Evolutionary conservation across 2,329 filamentous ascomycete genomes (phyloP).

Genomic region (Pezicula radicicola): DNA sequence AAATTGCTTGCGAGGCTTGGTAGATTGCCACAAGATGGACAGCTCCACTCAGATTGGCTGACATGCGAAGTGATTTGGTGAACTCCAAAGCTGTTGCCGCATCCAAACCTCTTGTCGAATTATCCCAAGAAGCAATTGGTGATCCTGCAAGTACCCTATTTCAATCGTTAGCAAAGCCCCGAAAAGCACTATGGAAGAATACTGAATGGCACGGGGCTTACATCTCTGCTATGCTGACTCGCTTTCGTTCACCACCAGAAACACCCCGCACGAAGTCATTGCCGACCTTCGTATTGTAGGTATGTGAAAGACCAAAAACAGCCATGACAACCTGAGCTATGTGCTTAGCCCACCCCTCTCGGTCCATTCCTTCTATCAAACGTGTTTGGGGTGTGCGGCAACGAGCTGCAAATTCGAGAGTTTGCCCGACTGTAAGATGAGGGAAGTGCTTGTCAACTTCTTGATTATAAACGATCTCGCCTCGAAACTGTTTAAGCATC

Average conservation of each 20-base stretch:
- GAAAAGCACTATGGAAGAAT: too few relatives aligned
- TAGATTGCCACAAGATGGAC: constrained; percentile 69
- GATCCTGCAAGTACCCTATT: constrained; percentile 63
- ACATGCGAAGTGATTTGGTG: constrained; percentile 61
- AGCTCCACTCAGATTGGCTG: constrained; percentile 62
- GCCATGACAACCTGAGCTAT: constrained; percentile 61
- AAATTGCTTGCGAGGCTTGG: constrained; percentile 68
- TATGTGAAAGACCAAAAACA: constrained; percentile 69
- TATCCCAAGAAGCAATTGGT: constrained; percentile 35
- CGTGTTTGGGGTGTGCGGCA: constrained; percentile 61
- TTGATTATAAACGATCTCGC: constrained; percentile 70
- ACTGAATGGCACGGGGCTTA: too few relatives aligned
- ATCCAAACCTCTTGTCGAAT: constrained; percentile 65
- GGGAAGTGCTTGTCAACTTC: constrained; percentile 76
- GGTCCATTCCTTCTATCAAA: constrained; percentile 53
- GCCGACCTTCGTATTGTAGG: constrained; percentile 70
- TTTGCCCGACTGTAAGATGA: constrained; percentile 71
- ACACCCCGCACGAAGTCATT: constrained; percentile 70
- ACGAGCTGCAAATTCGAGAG: constrained; percentile 69
- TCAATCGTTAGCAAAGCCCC: constrained; percentile 49
- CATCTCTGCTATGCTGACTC: constrained; percentile 51
- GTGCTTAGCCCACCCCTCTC: constrained; percentile 44
- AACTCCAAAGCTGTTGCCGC: constrained; percentile 73
- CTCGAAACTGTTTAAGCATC: constrained; percentile 59
- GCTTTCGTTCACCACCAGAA: constrained; percentile 71